Conservation (phyloP, 345 rosid species). For the Lepidium africanum region DNA sequence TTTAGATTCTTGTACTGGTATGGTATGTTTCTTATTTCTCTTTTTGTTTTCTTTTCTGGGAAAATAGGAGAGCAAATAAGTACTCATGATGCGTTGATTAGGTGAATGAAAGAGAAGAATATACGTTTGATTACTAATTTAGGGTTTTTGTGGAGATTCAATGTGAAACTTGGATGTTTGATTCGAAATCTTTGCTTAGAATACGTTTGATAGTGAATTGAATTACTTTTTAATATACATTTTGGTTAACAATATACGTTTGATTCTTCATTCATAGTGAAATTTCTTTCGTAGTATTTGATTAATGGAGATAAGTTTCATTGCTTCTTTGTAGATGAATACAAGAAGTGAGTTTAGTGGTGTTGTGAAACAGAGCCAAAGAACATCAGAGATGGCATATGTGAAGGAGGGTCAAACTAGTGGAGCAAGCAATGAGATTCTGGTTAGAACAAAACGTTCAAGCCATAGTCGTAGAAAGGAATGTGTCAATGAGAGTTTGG, state of each 20-base stretch:
- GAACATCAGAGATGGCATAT: constrained; percentile 26
- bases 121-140: no score
- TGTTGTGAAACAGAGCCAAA: constrained; percentile 29
- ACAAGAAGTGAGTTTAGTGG: constrained; percentile 30
- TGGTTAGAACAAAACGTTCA: constrained; percentile 23
- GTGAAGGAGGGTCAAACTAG: constrained; percentile 21
- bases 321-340: constrained; percentile 7
- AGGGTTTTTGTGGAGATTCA: background rate
- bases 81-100: background rate
- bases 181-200: background rate
- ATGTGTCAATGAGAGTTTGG: constrained; percentile 21
- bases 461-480: constrained; percentile 24
- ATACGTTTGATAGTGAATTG: constrained; percentile 15
- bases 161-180: background rate
- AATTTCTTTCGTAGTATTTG: background rate
- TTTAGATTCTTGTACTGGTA: constrained; percentile 26
- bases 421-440: constrained; percentile 19
- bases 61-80: background rate
- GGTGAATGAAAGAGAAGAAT: background rate
- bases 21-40: constrained; percentile 24
- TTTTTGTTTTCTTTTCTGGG: background rate
- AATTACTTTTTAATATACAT: background rate
- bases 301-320: background rate
- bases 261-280: background rate
- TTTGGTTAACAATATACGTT: background rate